Percentiles rank a stretch among this genome's conserved stretches.
phyloP scores from a whole-genome alignment of 2,329 filamentous ascomycete species.

The Stagonosporopsis vannaccii region DNA sequence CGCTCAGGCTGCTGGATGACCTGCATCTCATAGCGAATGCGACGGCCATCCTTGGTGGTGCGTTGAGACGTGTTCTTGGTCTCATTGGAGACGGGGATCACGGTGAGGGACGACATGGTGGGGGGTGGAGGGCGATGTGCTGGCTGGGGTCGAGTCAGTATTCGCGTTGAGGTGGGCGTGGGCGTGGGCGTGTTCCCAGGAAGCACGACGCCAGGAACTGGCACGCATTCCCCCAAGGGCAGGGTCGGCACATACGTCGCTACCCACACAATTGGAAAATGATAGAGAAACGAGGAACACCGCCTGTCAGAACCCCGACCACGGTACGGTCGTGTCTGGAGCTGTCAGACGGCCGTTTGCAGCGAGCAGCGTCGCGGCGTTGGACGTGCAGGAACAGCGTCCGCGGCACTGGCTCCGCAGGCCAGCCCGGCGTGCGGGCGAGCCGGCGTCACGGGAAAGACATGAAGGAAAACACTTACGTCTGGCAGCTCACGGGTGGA shows the following conservation, averaged over 20 bases:
- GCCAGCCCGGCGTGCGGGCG: constrained; percentile 22
- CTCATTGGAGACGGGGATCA: constrained; percentile 64
- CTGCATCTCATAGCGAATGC: constrained; percentile 79
- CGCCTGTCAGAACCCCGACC: constrained; percentile 22
- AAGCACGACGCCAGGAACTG: constrained; percentile 20
- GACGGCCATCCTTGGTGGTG: constrained; percentile 76
- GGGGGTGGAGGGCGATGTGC: constrained; percentile 17
- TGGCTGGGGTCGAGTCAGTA: constrained; percentile 20
- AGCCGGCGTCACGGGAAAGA: constrained; percentile 12
- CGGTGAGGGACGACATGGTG: constrained; percentile 44
- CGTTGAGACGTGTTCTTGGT: constrained; percentile 61
- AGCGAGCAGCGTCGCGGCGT: constrained; percentile 12
- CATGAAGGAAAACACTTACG: constrained; percentile 20
- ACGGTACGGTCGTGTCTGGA: constrained; percentile 22
- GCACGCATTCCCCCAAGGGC: constrained; percentile 20
- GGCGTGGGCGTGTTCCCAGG: constrained; percentile 5
- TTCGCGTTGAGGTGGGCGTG: constrained; percentile 17
- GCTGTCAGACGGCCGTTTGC: constrained; percentile 18
- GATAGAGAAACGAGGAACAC: constrained; percentile 15
- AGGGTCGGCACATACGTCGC: constrained; percentile 22
- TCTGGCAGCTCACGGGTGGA: not conserved
- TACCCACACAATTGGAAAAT: constrained; percentile 9
- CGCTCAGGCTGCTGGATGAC: constrained; percentile 95
- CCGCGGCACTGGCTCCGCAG: constrained; percentile 19
- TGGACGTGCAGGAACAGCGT: constrained; percentile 21